Evolutionary conservation across 768 basidiomycete genomes (phyloP).

Genomic region (Nidula microcarpa): DNA sequence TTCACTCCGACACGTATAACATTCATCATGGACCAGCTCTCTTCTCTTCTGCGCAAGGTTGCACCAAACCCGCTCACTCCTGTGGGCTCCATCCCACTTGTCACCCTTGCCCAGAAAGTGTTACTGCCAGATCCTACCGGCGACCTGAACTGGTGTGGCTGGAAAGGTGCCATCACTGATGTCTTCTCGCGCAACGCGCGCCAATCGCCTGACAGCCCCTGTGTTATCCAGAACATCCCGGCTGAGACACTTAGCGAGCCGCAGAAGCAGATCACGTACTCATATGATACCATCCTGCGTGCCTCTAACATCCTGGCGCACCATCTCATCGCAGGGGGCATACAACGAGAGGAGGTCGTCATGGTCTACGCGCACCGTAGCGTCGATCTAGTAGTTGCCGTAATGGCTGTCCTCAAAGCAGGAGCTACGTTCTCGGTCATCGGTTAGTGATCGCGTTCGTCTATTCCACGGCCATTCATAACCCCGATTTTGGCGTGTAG

Average conservation of each 20-base stretch:
- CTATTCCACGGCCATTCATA: not conserved
- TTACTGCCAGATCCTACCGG: constrained; percentile 80
- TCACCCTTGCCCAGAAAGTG: constrained; percentile 66
- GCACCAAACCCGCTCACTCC: constrained; percentile 63
- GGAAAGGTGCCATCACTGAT: constrained; percentile 95
- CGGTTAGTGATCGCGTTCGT: constrained; percentile 45
- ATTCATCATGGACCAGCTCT: constrained; percentile 82
- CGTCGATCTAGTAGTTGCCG: constrained; percentile 94
- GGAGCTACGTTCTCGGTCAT: constrained; percentile 98
- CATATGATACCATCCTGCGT: constrained; percentile 77
- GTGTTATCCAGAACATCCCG: constrained; percentile 80
- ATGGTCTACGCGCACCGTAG: constrained; percentile 97
- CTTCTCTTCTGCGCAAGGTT: constrained; percentile 69
- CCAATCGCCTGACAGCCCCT: constrained; percentile 74
- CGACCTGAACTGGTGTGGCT: constrained; percentile 95
- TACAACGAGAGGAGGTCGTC: constrained; percentile 92
- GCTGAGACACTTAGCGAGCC: constrained; percentile 29
- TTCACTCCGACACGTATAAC: constrained; percentile 79
- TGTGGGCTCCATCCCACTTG: constrained; percentile 76
- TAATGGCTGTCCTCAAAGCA: constrained; percentile 94
- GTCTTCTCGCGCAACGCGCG: constrained; percentile 89
- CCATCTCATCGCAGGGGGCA: constrained; percentile 78
- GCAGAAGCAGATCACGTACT: constrained; percentile 59
- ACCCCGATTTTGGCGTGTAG: constrained; percentile 32
- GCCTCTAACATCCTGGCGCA: constrained; percentile 91